Evolutionary conservation across 345 rosid genomes (phyloP), one percentile per base, ranked within the genome.

Genomic region (Murraya paniculata): DNA sequence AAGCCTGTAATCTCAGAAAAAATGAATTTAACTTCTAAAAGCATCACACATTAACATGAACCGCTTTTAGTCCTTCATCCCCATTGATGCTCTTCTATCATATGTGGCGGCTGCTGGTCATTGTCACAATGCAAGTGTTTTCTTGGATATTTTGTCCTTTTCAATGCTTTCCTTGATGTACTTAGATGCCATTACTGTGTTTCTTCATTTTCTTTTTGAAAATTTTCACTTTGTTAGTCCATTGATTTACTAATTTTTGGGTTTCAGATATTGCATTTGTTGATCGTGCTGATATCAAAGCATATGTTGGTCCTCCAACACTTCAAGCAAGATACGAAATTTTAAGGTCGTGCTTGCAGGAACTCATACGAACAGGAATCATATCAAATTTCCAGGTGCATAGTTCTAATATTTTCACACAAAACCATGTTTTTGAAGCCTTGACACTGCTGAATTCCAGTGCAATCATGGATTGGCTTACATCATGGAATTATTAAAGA

Each of bases 231-330:
- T 59, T 9, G 24, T 50, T 53, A 5, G 62, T 45, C 55, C 4
- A 61, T 24, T 64, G 38, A 70, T 57, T 61, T 33, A 67, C 48
- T 4, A 61, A 28, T 67, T 36, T 21, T 79, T 81, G 79, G 69
- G 22, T 82, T 88, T 80, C 89, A 96, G 99, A 96, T 90, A 82
- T 96, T 80, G 99, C 99, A 41, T 96, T 96, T 77, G 94, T 96
- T 71, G 98, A 96, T 78, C 88, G 98, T 80, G 98, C 99, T 68
- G 99, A 96, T 84, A 90, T 96, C 80, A 96, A 96, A 86, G 99
- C 99, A 50, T 96, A 94, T 76, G 91, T 96, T 74, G 98, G 98
- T 75, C 98, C 99, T 77, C 98, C 99, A 82, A 91, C 91, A 79
- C 87, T 92, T 85, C 90, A 89, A 82, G 99, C 98, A 80, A 97